A percentile compares a stretch with the other conserved stretches of the same genome.
Evolutionary conservation across 441 rosid species (phyloP).

Genomic region (Erysimum pusillum): DNA sequence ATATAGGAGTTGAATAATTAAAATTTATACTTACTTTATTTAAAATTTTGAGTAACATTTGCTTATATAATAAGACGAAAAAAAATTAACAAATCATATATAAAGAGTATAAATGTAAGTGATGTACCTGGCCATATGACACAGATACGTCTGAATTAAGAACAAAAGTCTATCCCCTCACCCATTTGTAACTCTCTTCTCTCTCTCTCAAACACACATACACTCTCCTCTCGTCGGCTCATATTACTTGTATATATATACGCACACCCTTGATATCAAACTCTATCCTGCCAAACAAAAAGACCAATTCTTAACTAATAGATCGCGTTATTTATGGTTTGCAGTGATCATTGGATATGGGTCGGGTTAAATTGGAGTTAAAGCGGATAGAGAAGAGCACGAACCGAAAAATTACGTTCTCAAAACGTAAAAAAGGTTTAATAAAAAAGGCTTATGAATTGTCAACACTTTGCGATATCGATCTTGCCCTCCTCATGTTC

Average conservation of each 20-base stretch:
- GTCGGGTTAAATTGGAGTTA: slow-evolving; percentile 65
- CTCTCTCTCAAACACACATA: slow-evolving; percentile 19
- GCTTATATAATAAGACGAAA: neutral
- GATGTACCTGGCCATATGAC: slow-evolving; percentile 10
- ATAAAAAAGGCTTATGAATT: slow-evolving; percentile 81
- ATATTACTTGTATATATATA: no score
- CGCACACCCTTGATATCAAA: no score
- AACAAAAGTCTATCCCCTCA: neutral
- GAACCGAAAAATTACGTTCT: slow-evolving; percentile 70
- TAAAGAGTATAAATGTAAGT: slow-evolving; percentile 20
- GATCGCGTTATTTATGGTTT: neutral
- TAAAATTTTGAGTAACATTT: neutral
- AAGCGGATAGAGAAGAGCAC: slow-evolving; percentile 67
- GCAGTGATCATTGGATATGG: slow-evolving; percentile 51
- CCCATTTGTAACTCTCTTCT: slow-evolving; percentile 12
- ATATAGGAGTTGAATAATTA: no score
- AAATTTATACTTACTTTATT: no score
- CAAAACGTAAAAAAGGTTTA: slow-evolving; percentile 82
- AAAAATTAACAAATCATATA: neutral
- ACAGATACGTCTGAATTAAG: slow-evolving; percentile 12
- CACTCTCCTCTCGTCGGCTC: neutral
- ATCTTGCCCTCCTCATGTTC: slow-evolving; percentile 75
- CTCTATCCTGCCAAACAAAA: no score
- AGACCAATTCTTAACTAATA: neutral
- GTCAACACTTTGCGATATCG: slow-evolving; percentile 72